phyloP scores from a whole-genome alignment of 306 rosid species.

The Geum urbanum region DNA sequence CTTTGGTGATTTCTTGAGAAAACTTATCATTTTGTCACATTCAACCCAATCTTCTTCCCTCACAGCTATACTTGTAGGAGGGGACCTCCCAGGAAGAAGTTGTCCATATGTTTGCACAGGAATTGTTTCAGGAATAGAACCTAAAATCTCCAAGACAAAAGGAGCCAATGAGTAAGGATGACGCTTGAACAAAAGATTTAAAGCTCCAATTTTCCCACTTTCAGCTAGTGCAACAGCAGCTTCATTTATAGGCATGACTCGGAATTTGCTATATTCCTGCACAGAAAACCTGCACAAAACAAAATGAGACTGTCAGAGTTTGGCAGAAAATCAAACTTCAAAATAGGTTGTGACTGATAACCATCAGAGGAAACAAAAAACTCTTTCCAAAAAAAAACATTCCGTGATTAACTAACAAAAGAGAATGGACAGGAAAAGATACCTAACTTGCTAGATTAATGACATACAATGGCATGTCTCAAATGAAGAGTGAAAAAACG shows the following conservation, averaged over 20 bases:
- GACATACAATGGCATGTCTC: neutral
- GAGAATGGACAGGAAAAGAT: neutral
- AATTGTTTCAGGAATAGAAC: constrained; percentile 92
- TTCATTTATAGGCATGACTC: constrained; percentile 70
- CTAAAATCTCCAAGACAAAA: constrained; percentile 63
- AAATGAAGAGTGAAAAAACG: neutral
- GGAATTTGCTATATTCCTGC: constrained; percentile 87
- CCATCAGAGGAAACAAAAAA: neutral
- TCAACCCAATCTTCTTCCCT: constrained; percentile 99
- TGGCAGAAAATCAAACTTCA: constrained; percentile 17
- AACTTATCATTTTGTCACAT: constrained; percentile 68
- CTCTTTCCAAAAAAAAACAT: neutral
- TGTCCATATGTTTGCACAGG: constrained; percentile 81
- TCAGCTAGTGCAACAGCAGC: constrained; percentile 74
- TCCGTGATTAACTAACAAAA: neutral
- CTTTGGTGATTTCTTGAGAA: constrained; percentile 43
- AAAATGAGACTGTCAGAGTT: constrained; percentile 26
- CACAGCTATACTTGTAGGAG: constrained; percentile 66
- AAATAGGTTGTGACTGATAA: constrained; percentile 16
- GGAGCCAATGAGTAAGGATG: constrained; percentile 83
- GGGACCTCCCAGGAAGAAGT: constrained; percentile 91
- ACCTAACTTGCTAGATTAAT: too few species aligned
- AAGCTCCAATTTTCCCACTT: constrained; percentile 92
- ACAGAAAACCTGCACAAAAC: constrained; percentile 88
- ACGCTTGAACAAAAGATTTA: constrained; percentile 83